These are phyloP conservation scores for Ganoderma meredithae DNA, from an alignment of 1,284 basidiomycete genomes.

Conservation along the genomic window DNA sequence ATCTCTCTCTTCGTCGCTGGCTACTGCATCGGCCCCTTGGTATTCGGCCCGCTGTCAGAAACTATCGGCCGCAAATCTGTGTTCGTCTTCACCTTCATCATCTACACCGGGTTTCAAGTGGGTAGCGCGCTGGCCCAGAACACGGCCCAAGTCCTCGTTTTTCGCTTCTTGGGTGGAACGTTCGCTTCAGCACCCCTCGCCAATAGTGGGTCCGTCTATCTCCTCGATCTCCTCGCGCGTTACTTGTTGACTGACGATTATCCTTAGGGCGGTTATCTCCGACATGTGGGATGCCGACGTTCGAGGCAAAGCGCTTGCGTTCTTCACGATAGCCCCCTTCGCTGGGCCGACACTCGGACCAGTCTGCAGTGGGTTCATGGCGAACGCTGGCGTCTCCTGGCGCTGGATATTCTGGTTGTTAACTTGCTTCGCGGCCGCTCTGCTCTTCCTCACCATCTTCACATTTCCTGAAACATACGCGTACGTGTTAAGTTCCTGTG, in stretches of 20 bases:
- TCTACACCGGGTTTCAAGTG: slow-evolving; percentile 60
- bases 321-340: slow-evolving; percentile 64
- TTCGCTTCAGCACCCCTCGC: slow-evolving; percentile 56
- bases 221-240: neutral
- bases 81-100: slow-evolving; percentile 58
- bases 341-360: slow-evolving; percentile 70
- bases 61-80: slow-evolving; percentile 68
- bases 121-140: slow-evolving; percentile 68
- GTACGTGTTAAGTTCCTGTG: slow-evolving; percentile 40
- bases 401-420: slow-evolving; percentile 83
- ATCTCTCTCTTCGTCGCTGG: slow-evolving; percentile 54
- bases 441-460: slow-evolving; percentile 62
- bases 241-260: neutral
- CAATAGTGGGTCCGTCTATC: slow-evolving; percentile 41
- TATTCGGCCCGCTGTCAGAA: slow-evolving; percentile 70
- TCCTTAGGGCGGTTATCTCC: slow-evolving; percentile 35
- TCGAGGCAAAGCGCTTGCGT: slow-evolving; percentile 38
- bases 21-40: slow-evolving; percentile 61
- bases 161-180: slow-evolving; percentile 70
- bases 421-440: slow-evolving; percentile 66
- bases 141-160: slow-evolving; percentile 63
- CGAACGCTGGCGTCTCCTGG: slow-evolving; percentile 62
- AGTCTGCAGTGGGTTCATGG: slow-evolving; percentile 66
- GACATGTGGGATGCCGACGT: slow-evolving; percentile 39
- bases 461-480: slow-evolving; percentile 79